These are phyloP conservation scores for Leccinellum rugosiceps DNA, from an alignment of 768 basidiomycete genomes.

Conservation along the genomic window DNA sequence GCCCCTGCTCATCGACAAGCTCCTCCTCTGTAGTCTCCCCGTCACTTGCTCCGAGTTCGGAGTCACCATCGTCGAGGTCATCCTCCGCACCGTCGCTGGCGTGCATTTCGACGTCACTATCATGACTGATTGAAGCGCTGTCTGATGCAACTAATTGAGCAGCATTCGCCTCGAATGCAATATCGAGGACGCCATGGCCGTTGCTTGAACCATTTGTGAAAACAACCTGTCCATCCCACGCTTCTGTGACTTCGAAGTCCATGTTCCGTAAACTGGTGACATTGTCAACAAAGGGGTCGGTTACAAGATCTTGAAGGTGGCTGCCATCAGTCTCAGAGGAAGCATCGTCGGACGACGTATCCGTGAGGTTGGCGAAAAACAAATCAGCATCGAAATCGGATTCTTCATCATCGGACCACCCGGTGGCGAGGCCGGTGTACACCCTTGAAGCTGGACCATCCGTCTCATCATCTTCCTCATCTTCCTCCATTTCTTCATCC, in stretches of 20 bases:
- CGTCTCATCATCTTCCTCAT: conserved; percentile 45
- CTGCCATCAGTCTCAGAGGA: conserved; percentile 43
- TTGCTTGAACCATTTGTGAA: conserved; percentile 64
- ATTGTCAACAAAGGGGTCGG: conserved; percentile 23
- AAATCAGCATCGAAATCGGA: conserved; percentile 79
- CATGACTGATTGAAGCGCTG: conserved; percentile 45
- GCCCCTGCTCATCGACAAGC: conserved; percentile 69
- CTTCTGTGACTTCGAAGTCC: conserved; percentile 61
- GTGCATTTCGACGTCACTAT: conserved; percentile 50
- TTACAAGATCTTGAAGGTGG: conserved; percentile 38
- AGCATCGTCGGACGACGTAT: conserved; percentile 39
- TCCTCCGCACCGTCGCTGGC: conserved; percentile 33
- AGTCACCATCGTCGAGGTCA: conserved; percentile 41
- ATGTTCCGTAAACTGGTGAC: conserved; percentile 35
- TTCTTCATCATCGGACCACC: conserved; percentile 79
- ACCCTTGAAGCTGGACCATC: conserved; percentile 40
- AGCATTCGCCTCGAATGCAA: conserved; percentile 67
- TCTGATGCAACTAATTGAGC: conserved; percentile 50
- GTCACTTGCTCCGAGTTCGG: conserved; percentile 51
- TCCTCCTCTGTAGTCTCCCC: conserved; percentile 85
- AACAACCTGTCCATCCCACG: conserved; percentile 73
- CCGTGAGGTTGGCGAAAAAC: conserved; percentile 78
- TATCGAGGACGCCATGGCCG: conserved; percentile 52
- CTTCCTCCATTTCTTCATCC: conserved; percentile 35
- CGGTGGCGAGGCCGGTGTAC: conserved; percentile 65